Conservation (phyloP, 805 yeast genomes). For the Suhomyces xylopsoci region DNA sequence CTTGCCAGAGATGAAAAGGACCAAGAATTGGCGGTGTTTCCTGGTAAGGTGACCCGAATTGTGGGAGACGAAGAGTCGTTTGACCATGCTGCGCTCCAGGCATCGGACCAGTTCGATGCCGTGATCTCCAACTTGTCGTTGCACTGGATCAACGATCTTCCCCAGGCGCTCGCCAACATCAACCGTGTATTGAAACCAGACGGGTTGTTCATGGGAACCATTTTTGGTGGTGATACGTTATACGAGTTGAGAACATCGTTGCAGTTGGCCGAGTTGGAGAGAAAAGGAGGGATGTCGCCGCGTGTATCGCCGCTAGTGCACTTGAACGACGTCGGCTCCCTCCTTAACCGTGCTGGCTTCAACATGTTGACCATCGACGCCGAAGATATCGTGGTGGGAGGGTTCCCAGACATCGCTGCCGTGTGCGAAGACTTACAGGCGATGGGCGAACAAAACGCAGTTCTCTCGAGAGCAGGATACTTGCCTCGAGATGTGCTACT, state of each 20-base stretch:
- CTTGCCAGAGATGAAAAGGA: slow-evolving; percentile 49
- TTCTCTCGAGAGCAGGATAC: slow-evolving; percentile 43
- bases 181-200: slow-evolving; percentile 66
- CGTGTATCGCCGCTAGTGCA: slow-evolving; percentile 79
- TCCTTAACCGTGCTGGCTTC: slow-evolving; percentile 74
- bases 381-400: slow-evolving; percentile 74
- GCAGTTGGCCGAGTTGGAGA: slow-evolving; percentile 79
- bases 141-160: slow-evolving; percentile 89
- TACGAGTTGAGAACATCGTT: slow-evolving; percentile 76
- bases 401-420: slow-evolving; percentile 67
- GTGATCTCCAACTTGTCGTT: slow-evolving; percentile 68
- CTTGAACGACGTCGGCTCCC: slow-evolving; percentile 68
- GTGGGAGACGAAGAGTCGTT: slow-evolving; percentile 69
- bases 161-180: slow-evolving; percentile 55
- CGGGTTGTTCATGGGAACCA: slow-evolving; percentile 76
- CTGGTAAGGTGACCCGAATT: slow-evolving; percentile 45
- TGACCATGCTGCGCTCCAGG: slow-evolving; percentile 37
- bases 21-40: slow-evolving; percentile 40
- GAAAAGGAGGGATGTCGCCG: slow-evolving; percentile 77
- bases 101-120: slow-evolving; percentile 54
- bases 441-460: slow-evolving; percentile 85
- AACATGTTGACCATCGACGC: slow-evolving; percentile 79
- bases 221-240: slow-evolving; percentile 83
- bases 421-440: slow-evolving; percentile 67
- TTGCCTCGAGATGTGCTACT: slow-evolving; percentile 57